Evolutionary conservation across 495 filamentous ascomycete genomes (phyloP), one percentile per base, ranked within the genome.

Genomic region (Penicillium pancosmium): DNA sequence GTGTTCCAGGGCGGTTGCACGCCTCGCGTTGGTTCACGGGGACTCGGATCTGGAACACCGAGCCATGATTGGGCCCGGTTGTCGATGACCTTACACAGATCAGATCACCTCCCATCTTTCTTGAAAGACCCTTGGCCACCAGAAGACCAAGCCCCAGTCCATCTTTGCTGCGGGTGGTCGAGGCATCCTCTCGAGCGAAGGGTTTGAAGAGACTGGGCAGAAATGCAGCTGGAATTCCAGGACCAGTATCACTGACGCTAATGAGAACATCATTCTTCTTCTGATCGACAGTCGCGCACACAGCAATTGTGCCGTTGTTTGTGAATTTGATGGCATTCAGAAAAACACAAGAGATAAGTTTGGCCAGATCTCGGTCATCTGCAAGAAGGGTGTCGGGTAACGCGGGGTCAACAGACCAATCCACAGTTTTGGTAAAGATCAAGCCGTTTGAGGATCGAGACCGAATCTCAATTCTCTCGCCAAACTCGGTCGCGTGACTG

Each of bases 251-350:
- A 12, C 75, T 72, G 38, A 93, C 80, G 43, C 70, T 82, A 65
- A 91, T 83, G 40, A 83, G 68, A 52, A 90, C 75, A 70, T 85
- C 82, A 57, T 83, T 79, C 57, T 62, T 69, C 55, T 77, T 80
- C 52, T 72, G 55, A 52, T 78, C 80, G 35, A 86, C 69, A 18
- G 74, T 79, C 8, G 84, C 86, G 35, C 66, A 80, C 5, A 92
- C 68, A 1, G 74, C 80, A 51, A 92, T 88, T n/a, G 72, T 78
- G 19, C 90, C 90, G 53, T 77, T 78, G 57, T 89, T 86, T 0
- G 90, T 91, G 63, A 92, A 93, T 67, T 93, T 93, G 54, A 92
- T 81, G 4, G 90, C 90, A 68, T 92, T 93, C 31, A 90, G 74
- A 55, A 91, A 84, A 15, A 92, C 82, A 56, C 88, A 89, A 9